These are phyloP conservation scores for Thyridium curvatum DNA, from an alignment of 2,329 filamentous ascomycete species.

Conservation along the genomic window DNA sequence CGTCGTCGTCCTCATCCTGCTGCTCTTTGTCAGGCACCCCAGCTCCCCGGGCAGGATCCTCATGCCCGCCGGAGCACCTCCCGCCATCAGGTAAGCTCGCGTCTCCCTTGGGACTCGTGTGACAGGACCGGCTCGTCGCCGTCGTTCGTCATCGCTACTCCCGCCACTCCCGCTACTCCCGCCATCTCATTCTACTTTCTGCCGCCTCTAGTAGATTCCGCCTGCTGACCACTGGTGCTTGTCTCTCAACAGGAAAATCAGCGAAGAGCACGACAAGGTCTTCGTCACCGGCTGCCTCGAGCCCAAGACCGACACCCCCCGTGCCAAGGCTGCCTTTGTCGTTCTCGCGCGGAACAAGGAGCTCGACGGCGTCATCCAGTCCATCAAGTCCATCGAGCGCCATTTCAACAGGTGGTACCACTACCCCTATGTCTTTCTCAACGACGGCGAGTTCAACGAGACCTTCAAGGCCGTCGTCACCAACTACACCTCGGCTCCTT, in stretches of 20 bases:
- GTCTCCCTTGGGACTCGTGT: no score
- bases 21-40: constrained; percentile 85
- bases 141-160: no score
- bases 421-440: constrained; percentile 97
- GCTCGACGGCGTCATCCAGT: constrained; percentile 90
- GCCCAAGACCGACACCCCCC: constrained; percentile 64
- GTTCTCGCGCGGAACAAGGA: constrained; percentile 95
- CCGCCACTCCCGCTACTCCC: no score
- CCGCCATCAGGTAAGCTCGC: constrained; percentile 81
- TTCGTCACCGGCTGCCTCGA: constrained; percentile 88
- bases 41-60: constrained; percentile 75
- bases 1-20: constrained; percentile 82
- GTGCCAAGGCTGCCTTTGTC: constrained; percentile 92
- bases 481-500: constrained; percentile 81
- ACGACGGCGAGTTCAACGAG: constrained; percentile 94
- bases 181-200: constrained; percentile 1
- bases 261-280: constrained; percentile 93
- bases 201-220: neutral
- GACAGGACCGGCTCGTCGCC: no score
- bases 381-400: constrained; percentile 93
- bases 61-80: constrained; percentile 82
- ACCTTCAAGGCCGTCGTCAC: constrained; percentile 82
- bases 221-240: neutral
- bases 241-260: constrained; percentile 68
- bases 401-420: constrained; percentile 99